Conservation (phyloP, 495 filamentous ascomycete genomes). For the Penicillium lividum region DNA sequence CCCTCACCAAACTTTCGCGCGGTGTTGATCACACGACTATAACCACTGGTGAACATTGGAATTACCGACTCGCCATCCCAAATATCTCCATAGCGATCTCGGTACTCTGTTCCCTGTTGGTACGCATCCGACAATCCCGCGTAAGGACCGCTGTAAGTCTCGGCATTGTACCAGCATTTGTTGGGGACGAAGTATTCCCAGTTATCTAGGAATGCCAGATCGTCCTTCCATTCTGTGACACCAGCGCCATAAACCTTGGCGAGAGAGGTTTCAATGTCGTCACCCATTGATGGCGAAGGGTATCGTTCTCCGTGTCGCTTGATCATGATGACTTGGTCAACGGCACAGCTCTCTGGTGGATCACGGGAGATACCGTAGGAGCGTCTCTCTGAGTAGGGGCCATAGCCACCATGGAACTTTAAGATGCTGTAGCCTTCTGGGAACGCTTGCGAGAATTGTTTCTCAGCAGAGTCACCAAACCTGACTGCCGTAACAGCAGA, state of each 20-base stretch:
- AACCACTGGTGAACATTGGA: constrained; percentile 51
- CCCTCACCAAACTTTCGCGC: constrained; percentile 54
- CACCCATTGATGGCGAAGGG: constrained; percentile 32
- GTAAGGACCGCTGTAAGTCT: constrained; percentile 49
- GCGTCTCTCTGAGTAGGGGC: constrained; percentile 22
- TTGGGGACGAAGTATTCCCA: constrained; percentile 54
- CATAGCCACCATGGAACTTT: constrained; percentile 21
- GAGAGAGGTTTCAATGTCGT: constrained; percentile 16
- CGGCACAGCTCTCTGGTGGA: constrained; percentile 22
- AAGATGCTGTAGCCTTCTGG: constrained; percentile 19
- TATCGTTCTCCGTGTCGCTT: constrained; percentile 54
- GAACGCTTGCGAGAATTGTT: constrained; percentile 21
- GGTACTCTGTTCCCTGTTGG: constrained; percentile 40
- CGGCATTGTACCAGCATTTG: constrained; percentile 25
- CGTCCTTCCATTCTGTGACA: constrained; percentile 31
- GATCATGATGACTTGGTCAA: constrained; percentile 34
- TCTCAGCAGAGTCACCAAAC: constrained; percentile 7
- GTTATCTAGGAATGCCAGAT: constrained; percentile 49
- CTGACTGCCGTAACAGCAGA: constrained; percentile 5
- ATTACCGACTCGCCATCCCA: constrained; percentile 28
- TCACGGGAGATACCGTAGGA: constrained; percentile 25
- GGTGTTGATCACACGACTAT: constrained; percentile 53
- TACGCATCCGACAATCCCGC: constrained; percentile 50
- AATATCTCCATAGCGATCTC: constrained; percentile 46
- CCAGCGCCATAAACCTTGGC: constrained; percentile 21